Conservation (phyloP, 805 yeast species). For the Kuraishia ogatae region DNA sequence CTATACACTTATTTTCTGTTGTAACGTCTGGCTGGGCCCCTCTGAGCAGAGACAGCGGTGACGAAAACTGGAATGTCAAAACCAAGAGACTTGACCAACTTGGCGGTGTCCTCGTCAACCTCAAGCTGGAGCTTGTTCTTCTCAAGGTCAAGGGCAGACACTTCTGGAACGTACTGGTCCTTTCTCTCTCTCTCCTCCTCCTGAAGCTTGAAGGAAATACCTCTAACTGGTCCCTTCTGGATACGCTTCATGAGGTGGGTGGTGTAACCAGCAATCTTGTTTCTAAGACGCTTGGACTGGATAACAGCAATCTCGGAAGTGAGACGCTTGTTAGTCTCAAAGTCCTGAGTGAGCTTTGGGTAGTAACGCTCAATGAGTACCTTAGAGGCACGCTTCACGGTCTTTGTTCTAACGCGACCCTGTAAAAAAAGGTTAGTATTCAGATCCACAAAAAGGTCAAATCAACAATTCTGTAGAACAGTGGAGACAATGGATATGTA, state of each 20-base stretch:
- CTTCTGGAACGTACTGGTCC: constrained; percentile 99
- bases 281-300: constrained; percentile 99
- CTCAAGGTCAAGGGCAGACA: constrained; percentile 97
- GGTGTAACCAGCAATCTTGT: constrained; percentile 99
- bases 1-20: constrained; percentile 56
- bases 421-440: constrained; percentile 17
- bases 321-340: constrained; percentile 99
- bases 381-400: constrained; percentile 99
- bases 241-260: constrained; percentile 99
- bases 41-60: constrained; percentile 80
- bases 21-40: constrained; percentile 82
- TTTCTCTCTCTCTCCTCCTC: constrained; percentile 99
- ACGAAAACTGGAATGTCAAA: constrained; percentile 82
- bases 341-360: constrained; percentile 99
- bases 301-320: constrained; percentile 97
- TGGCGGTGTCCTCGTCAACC: constrained; percentile 95
- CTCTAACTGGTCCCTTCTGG: constrained; percentile 99
- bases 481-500: no score
- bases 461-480: background rate
- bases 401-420: constrained; percentile 99
- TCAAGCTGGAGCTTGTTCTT: constrained; percentile 94
- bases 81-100: constrained; percentile 89
- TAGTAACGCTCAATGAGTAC: constrained; percentile 98
- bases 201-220: constrained; percentile 99
- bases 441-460: background rate